Evolutionary conservation across 2,329 filamentous ascomycete genomes (phyloP).

Genomic region (Falciphora oryzae): DNA sequence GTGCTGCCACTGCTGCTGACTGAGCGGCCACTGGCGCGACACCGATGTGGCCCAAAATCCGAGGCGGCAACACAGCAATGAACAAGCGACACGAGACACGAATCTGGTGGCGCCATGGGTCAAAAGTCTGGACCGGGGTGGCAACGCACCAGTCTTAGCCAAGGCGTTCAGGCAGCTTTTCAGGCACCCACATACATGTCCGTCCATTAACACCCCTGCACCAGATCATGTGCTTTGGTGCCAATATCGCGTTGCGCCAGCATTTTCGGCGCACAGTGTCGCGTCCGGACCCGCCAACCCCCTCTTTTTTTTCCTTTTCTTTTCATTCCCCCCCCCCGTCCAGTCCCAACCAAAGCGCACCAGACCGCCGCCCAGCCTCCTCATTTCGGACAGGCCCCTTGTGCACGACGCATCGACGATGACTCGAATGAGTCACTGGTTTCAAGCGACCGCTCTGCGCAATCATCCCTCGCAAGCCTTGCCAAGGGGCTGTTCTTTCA

Average conservation of each 20-base stretch:
- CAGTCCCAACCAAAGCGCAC: background rate
- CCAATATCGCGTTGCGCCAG: conserved; percentile 17
- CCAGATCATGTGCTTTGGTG: conserved; percentile 22
- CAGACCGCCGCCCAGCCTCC: conserved; percentile 9
- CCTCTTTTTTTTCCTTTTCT: conserved; percentile 1
- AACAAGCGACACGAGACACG: background rate
- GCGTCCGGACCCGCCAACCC: conserved; percentile 8
- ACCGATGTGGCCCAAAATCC: background rate
- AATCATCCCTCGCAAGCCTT: conserved; percentile 4
- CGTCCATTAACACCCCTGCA: background rate
- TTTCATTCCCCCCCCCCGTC: background rate
- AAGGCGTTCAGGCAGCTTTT: background rate
- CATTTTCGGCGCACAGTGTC: conserved; percentile 15
- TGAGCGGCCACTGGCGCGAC: background rate
- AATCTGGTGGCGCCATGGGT: background rate
- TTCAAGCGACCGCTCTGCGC: conserved; percentile 11
- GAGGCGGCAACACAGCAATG: background rate
- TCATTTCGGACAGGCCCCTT: conserved; percentile 6
- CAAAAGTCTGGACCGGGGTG: background rate
- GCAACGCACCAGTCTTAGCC: too few species aligned
- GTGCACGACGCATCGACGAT: conserved; percentile 3
- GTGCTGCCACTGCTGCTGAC: background rate
- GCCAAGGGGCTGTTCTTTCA: background rate
- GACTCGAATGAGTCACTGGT: conserved; percentile 18
- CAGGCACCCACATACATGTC: background rate